Percentiles rank a stretch among this genome's conserved stretches.
Conservation (phyloP, 2,329 filamentous ascomycete species). For the Pseudopithomyces chartarum region DNA sequence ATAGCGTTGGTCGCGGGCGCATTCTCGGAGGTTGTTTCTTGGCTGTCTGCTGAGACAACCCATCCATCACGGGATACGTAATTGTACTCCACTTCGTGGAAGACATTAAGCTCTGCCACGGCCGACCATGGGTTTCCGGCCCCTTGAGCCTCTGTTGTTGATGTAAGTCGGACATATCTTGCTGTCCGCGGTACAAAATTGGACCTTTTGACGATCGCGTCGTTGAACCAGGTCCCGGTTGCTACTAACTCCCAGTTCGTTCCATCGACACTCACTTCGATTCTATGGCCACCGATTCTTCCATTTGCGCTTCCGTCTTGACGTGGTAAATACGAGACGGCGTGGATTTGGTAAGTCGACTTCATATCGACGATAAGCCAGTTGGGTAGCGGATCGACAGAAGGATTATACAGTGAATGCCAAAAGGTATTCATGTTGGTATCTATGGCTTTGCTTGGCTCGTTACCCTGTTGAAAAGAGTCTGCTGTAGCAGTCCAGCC, state of each 20-base stretch:
- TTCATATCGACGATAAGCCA: conserved; percentile 42
- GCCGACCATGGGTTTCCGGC: conserved; percentile 23
- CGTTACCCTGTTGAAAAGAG: conserved; percentile 27
- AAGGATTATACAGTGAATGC: conserved; percentile 36
- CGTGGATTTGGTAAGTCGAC: conserved; percentile 31
- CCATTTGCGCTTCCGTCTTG: conserved; percentile 42
- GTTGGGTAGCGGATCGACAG: conserved; percentile 32
- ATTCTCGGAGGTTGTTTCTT: conserved; percentile 6
- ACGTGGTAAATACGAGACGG: conserved; percentile 38
- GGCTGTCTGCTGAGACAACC: conserved; percentile 20
- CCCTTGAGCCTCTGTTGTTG: conserved; percentile 28
- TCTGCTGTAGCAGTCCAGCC: conserved; percentile 35
- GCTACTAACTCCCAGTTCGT: conserved; percentile 34
- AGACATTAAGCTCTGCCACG: conserved; percentile 32
- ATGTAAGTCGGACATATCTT: conserved; percentile 30
- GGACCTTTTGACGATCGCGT: conserved; percentile 27
- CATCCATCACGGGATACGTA: conserved; percentile 15
- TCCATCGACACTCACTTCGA: conserved; percentile 38
- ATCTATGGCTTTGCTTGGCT: conserved; percentile 36
- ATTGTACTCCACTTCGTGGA: conserved; percentile 18
- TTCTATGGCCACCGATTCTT: conserved; percentile 42
- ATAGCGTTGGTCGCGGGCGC: conserved; percentile 14
- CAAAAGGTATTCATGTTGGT: conserved; percentile 37
- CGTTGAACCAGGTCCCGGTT: conserved; percentile 32
- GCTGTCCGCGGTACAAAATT: conserved; percentile 26